phyloP scores from a whole-genome alignment of 805 yeast species.

The baker's yeast (Saccharomyces cerevisiae) region DNA sequence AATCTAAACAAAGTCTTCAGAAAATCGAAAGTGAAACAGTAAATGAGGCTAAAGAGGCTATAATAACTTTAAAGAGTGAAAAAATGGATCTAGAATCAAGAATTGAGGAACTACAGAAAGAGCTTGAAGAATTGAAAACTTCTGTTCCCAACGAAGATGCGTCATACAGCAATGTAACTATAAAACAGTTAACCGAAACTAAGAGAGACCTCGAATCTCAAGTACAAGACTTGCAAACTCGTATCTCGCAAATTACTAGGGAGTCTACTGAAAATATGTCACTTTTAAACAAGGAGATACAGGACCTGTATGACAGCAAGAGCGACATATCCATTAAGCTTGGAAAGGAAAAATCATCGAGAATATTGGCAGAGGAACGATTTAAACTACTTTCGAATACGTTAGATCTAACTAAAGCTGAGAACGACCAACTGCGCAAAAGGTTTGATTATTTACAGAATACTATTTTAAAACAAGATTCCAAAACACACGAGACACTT shows the following conservation, averaged over 20 bases:
- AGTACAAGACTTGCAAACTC: conserved; percentile 25
- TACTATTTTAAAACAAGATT: conserved; percentile 40
- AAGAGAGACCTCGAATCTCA: conserved; percentile 9
- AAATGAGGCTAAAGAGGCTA: conserved; percentile 62
- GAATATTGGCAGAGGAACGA: conserved; percentile 47
- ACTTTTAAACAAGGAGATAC: conserved; percentile 42
- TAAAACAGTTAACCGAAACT: neutral
- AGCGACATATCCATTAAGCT: conserved; percentile 42
- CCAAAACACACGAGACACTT: conserved; percentile 37
- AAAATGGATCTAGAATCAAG: conserved; percentile 44
- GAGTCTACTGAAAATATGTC: conserved; percentile 39
- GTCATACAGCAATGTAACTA: neutral
- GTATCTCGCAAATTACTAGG: conserved; percentile 13
- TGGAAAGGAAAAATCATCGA: conserved; percentile 48
- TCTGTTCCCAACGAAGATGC: neutral
- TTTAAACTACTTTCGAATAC: conserved; percentile 35
- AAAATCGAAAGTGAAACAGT: conserved; percentile 39
- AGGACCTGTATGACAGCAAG: conserved; percentile 33
- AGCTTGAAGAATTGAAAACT: conserved; percentile 57
- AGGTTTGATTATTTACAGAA: conserved; percentile 36
- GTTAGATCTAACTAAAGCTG: conserved; percentile 35
- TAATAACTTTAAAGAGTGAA: conserved; percentile 52
- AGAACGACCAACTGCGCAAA: conserved; percentile 38
- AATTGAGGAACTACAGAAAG: conserved; percentile 48
- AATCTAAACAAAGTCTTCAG: conserved; percentile 7